phyloP scores from a whole-genome alignment of 176 grass and related monocot genomes.

The Puccinellia tenuiflora region DNA sequence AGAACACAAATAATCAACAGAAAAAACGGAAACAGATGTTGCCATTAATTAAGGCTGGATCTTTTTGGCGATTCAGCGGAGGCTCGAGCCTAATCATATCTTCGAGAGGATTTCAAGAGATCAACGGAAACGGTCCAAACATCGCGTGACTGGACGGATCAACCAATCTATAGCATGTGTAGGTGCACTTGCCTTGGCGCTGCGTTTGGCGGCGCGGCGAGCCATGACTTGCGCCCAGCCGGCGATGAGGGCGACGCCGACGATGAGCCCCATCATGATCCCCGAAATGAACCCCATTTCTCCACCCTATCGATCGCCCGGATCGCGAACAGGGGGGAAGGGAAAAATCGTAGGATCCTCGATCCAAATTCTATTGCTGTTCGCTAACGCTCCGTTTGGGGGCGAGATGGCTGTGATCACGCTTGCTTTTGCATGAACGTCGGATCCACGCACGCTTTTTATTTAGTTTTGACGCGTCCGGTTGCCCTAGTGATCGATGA shows the following conservation, averaged over 20 bases:
- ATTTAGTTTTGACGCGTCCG: neutral
- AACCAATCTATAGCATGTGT: neutral
- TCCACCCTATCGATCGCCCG: neutral
- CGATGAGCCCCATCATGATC: slow-evolving; percentile 61
- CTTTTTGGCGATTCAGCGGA: slow-evolving; percentile 5
- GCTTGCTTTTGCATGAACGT: neutral
- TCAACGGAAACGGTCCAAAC: neutral
- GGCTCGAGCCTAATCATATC: neutral
- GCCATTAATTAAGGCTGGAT: neutral
- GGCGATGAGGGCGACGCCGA: slow-evolving; percentile 71
- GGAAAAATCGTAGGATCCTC: slow-evolving; percentile 1
- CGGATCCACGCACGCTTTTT: slow-evolving; percentile 3
- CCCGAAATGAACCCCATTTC: slow-evolving; percentile 87
- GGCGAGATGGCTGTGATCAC: slow-evolving; percentile 13
- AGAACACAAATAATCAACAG: neutral
- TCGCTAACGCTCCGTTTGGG: slow-evolving; percentile 24
- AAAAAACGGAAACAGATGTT: neutral
- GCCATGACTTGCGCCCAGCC: slow-evolving; percentile 66
- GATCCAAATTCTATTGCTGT: slow-evolving; percentile 13
- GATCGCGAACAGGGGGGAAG: neutral
- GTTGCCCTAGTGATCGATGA: neutral
- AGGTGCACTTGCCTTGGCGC: slow-evolving; percentile 39
- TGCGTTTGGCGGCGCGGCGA: slow-evolving; percentile 57
- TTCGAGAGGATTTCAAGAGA: neutral
- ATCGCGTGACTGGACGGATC: neutral